Evolutionary conservation across 75 land plant genomes (phyloP), one percentile per base, ranked within the genome.

Genomic region (Selaginella moellendorffii): DNA sequence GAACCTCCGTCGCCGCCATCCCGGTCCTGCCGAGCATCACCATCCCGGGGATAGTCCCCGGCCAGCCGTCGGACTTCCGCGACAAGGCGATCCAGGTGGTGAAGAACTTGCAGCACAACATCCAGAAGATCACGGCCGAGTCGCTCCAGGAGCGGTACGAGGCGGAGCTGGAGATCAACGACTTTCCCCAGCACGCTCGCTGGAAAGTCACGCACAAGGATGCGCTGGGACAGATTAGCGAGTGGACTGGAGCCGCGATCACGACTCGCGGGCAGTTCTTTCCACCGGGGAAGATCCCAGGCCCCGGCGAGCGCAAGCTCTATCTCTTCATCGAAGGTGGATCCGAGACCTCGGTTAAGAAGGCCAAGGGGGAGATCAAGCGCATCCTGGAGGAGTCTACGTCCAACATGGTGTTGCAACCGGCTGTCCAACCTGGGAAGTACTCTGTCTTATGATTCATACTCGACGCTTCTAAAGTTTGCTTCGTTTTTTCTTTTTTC

Each of bases 171-270:
- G 98, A 93, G 69, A 93, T 93, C 27, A 93, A 93, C 68, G 96
- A 89, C 63, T 93, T 93, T 71, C 96, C 98, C 0, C 98, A 93
- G 69, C 87, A 88, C 80, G 96, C 96, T 28, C 79, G 98, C 21
- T 93, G 98, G 96, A 88, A 82, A 68, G 87, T 88, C 0, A 93
- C 98, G 24, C 98, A 93, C 69, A 93, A 85, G 72, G 98, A 93
- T 71, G 88, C 93, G 5, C 61, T 93, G 67, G 90, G 87, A n/a
- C 98, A 97, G n/a, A 93, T 93, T 2, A 83, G 85, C 27, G 98
- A 93, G 1, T 93, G 85, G 85, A 85, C 96, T 53, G 96, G 93
- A 61, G 96, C 96, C 66, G 96, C 98, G 2, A 89, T 93, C 53
- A 93, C 98, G 12, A 93, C 98, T 0, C 77, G 98, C 58, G 98